Percentiles rank a stretch among this genome's conserved stretches.
These are phyloP conservation scores for Fusarium sp. DNA, from an alignment of 2,329 filamentous ascomycete genomes.

Conservation along the genomic window DNA sequence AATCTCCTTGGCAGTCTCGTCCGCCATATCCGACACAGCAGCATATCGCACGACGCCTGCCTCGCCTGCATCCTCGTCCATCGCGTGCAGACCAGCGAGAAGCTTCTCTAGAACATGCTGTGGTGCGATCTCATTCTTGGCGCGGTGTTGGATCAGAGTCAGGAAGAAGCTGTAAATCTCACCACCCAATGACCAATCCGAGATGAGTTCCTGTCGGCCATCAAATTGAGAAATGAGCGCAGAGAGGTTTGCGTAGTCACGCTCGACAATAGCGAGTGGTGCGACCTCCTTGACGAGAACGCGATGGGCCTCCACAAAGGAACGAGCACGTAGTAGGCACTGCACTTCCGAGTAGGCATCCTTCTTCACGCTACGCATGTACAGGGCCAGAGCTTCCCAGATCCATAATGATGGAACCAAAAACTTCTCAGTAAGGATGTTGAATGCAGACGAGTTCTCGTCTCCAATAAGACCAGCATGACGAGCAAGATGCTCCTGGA, in stretches of 20 bases:
- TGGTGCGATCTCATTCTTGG: constrained; percentile 55
- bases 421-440: constrained; percentile 70
- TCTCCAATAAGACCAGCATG: constrained; percentile 76
- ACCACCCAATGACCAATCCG: constrained; percentile 82
- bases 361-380: constrained; percentile 78
- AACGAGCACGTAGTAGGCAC: constrained; percentile 81
- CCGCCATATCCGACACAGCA: constrained; percentile 85
- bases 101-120: constrained; percentile 66
- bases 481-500: constrained; percentile 79
- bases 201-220: constrained; percentile 68
- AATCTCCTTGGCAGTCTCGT: constrained; percentile 75
- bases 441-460: constrained; percentile 67
- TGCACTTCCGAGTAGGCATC: constrained; percentile 78
- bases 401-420: constrained; percentile 83
- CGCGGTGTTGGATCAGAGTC: constrained; percentile 59
- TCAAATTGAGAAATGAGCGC: constrained; percentile 79
- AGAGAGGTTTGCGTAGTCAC: constrained; percentile 78
- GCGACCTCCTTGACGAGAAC: constrained; percentile 85
- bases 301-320: constrained; percentile 83
- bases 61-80: constrained; percentile 59
- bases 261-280: constrained; percentile 83
- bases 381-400: constrained; percentile 86
- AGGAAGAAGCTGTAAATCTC: constrained; percentile 79
- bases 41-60: constrained; percentile 68
- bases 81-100: constrained; percentile 66